These are phyloP conservation scores for Hirsutella minnesotensis DNA, from an alignment of 2,329 filamentous ascomycete genomes.

Conservation along the genomic window DNA sequence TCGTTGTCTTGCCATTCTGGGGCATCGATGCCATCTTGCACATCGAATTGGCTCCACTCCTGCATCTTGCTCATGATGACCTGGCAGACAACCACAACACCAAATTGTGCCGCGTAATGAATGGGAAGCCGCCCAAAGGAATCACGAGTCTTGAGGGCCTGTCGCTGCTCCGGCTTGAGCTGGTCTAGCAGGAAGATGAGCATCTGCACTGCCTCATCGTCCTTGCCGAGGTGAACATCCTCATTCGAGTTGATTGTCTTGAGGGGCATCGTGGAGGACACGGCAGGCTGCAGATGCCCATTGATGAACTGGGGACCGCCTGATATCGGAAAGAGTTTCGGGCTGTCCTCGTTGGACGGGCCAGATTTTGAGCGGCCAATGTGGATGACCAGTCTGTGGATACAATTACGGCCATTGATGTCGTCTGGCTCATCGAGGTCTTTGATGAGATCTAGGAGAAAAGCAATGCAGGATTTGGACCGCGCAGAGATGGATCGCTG, in stretches of 20 bases:
- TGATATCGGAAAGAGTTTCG: conserved; percentile 38
- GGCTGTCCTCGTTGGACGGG: conserved; percentile 36
- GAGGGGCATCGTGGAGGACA: conserved; percentile 50
- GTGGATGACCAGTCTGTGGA: conserved; percentile 85
- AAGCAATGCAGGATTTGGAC: conserved; percentile 57
- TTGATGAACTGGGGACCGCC: conserved; percentile 44
- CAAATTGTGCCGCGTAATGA: conserved; percentile 91
- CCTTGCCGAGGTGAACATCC: conserved; percentile 49
- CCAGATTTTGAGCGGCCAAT: conserved; percentile 64
- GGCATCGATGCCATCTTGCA: conserved; percentile 76
- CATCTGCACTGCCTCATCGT: conserved; percentile 67
- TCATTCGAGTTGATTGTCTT: conserved; percentile 55
- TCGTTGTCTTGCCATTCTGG: conserved; percentile 85
- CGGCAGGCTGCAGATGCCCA: conserved; percentile 70
- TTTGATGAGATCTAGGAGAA: conserved; percentile 55
- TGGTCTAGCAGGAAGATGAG: conserved; percentile 51
- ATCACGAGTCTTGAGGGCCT: conserved; percentile 58
- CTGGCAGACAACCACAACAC: conserved; percentile 82
- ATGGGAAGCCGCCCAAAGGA: conserved; percentile 73
- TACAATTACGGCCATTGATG: conserved; percentile 85
- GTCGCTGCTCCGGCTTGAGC: conserved; percentile 55
- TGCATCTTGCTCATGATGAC: conserved; percentile 82
- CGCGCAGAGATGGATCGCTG: conserved; percentile 64
- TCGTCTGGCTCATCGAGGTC: conserved; percentile 79
- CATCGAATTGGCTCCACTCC: conserved; percentile 76